Evolutionary conservation across 2,329 filamentous ascomycete species (phyloP), one percentile per base, ranked within the genome.

Genomic region (Simplicillium sp.): DNA sequence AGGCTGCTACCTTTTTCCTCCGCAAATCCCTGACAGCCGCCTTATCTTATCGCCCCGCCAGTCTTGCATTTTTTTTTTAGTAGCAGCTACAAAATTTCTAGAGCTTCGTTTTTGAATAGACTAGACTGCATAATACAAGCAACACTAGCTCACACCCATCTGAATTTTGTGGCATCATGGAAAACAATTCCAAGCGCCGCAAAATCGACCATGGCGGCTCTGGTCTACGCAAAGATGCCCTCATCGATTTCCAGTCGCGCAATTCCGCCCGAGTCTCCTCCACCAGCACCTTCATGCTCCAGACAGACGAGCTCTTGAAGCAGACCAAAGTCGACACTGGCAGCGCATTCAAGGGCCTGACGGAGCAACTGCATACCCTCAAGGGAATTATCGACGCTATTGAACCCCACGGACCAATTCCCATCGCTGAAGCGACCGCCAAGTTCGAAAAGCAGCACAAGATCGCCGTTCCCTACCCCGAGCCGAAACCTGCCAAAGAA

Each of bases 391-490:
- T 80, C 12, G 75, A 79, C 40, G 58, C 61, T 3, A 66, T 75
- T 3, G 59, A 67, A 32, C 48, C 67, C 2, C 73, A 75, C 42
- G 70, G 66, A 1, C 59, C 72, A 12, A 41, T 69, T 40, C 66
- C 68, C 41, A 73, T 92, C 39, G 50, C 63, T 29, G 79, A 92
- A 50, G 87, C 86, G 8, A 69, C 68, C 0, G 68, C 80, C 54
- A 76, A 73, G 45, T 73, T 86, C 51, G 77, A 84, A 50, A 82
- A 80, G 59, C 70, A 71, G 33, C 70, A 80, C 54, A 77, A 77
- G 37, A 72, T 94, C 43, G 61, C 68, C n/a, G 75, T 95, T 37
- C 92, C 92, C 1, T 96, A 87, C 54, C 87, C 90, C 13, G 72
- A 82, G n/a, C 88, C 88, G 14, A 78, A 71, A 38, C 89, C 90